These are phyloP conservation scores for Gonapodya prolifera DNA, from an alignment of 192 early-diverging fungal species.

Conservation along the genomic window DNA sequence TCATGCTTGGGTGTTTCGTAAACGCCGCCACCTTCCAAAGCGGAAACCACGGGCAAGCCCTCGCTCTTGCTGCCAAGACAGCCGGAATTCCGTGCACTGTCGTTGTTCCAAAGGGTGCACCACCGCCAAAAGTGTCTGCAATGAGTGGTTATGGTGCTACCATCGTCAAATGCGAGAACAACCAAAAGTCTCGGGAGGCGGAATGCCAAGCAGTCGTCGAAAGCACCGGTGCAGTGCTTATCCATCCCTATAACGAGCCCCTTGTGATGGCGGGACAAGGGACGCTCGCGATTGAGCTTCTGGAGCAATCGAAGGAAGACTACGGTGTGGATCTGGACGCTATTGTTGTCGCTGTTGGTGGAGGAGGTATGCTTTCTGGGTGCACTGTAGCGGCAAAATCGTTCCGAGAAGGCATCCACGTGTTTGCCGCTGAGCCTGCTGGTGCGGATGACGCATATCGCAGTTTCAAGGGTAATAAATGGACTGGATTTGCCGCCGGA, in stretches of 20 bases:
- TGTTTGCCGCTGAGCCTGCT: slow-evolving; percentile 38
- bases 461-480: neutral
- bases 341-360: slow-evolving; percentile 37
- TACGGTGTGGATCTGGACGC: slow-evolving; percentile 21
- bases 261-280: slow-evolving; percentile 44
- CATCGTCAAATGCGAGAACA: slow-evolving; percentile 32
- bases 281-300: slow-evolving; percentile 33
- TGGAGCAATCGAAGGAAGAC: slow-evolving; percentile 23
- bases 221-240: slow-evolving; percentile 30
- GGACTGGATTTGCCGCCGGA: slow-evolving; percentile 11
- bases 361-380: slow-evolving; percentile 38
- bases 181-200: slow-evolving; percentile 21
- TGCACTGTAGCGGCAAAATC: slow-evolving; percentile 25
- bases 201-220: slow-evolving; percentile 14
- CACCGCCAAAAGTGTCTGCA: slow-evolving; percentile 30
- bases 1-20: no score
- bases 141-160: slow-evolving; percentile 36
- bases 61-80: slow-evolving; percentile 34
- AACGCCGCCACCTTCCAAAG: no score
- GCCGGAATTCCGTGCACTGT: slow-evolving; percentile 27
- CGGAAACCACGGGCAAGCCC: slow-evolving; percentile 35
- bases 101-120: slow-evolving; percentile 33
- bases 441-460: slow-evolving; percentile 23
- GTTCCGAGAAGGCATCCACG: slow-evolving; percentile 16
- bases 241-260: slow-evolving; percentile 36